Percentiles rank a stretch among this genome's conserved stretches.
These are phyloP conservation scores for Pichia kluyveri DNA, from an alignment of 805 yeast genomes.

Conservation along the genomic window DNA sequence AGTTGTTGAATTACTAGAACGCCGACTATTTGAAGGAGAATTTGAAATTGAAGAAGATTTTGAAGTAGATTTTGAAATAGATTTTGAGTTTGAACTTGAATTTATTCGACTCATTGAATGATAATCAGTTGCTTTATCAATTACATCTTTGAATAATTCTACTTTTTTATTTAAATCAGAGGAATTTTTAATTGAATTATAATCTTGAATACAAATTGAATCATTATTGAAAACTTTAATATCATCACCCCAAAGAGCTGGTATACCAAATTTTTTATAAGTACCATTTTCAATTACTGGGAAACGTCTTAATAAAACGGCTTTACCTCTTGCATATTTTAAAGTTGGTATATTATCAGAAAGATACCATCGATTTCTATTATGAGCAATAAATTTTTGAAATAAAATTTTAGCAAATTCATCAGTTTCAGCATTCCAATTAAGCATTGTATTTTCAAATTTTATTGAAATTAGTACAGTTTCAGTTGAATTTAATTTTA, in stretches of 20 bases:
- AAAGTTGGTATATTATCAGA: constrained; percentile 46
- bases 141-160: constrained; percentile 45
- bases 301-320: constrained; percentile 58
- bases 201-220: constrained; percentile 59
- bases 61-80: no score
- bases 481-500: constrained; percentile 45
- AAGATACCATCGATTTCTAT: constrained; percentile 53
- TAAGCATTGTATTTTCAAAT: constrained; percentile 57
- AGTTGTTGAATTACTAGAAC: not conserved
- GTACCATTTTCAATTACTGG: constrained; percentile 43
- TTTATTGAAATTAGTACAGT: constrained; percentile 59
- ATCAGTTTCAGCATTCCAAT: constrained; percentile 53
- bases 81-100: not conserved
- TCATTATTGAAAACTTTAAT: constrained; percentile 60
- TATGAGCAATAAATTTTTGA: constrained; percentile 42
- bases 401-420: constrained; percentile 58
- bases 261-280: constrained; percentile 45
- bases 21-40: not conserved
- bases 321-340: constrained; percentile 60
- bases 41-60: not conserved
- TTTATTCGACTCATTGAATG: not conserved
- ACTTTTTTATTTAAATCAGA: constrained; percentile 50
- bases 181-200: constrained; percentile 48
- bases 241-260: constrained; percentile 64
- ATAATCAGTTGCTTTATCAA: constrained; percentile 39